These are phyloP conservation scores for Suillus occidentalis DNA, from an alignment of 768 basidiomycete species.

Conservation along the genomic window DNA sequence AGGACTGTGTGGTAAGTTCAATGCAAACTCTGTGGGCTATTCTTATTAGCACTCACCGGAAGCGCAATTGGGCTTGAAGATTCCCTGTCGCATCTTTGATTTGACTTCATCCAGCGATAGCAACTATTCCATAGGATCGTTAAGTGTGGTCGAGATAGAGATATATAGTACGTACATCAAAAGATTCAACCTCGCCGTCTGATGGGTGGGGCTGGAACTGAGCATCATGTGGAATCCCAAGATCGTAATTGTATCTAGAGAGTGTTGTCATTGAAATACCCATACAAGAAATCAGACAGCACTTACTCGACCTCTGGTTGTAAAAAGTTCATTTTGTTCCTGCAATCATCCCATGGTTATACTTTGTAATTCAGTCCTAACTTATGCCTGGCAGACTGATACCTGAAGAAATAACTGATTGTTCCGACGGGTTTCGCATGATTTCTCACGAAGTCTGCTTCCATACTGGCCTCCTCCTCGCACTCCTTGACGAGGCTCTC, in stretches of 20 bases:
- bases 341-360: conserved; percentile 44
- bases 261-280: not conserved
- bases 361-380: not conserved
- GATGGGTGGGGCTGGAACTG: conserved; percentile 67
- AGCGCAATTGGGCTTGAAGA: conserved; percentile 95
- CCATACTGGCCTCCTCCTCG: conserved; percentile 88
- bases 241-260: conserved; percentile 80
- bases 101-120: conserved; percentile 63
- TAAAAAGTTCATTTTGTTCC: conserved; percentile 57
- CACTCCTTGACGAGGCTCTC: conserved; percentile 88
- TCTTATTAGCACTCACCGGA: conserved; percentile 50
- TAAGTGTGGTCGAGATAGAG: not conserved
- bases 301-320: conserved; percentile 85
- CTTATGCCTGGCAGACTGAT: not conserved
- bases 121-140: conserved; percentile 44
- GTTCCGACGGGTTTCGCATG: conserved; percentile 64
- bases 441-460: conserved; percentile 58
- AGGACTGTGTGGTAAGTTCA: conserved; percentile 53
- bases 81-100: conserved; percentile 58
- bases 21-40: not conserved
- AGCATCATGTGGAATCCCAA: conserved; percentile 59
- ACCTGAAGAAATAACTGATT: conserved; percentile 83
- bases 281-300: not conserved
- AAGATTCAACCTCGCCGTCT: conserved; percentile 94
- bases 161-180: conserved; percentile 57